Evolutionary conservation across 371 early-diverging fungal species (phyloP), one percentile per base, ranked within the genome.

Genomic region (Mortierella sp.): DNA sequence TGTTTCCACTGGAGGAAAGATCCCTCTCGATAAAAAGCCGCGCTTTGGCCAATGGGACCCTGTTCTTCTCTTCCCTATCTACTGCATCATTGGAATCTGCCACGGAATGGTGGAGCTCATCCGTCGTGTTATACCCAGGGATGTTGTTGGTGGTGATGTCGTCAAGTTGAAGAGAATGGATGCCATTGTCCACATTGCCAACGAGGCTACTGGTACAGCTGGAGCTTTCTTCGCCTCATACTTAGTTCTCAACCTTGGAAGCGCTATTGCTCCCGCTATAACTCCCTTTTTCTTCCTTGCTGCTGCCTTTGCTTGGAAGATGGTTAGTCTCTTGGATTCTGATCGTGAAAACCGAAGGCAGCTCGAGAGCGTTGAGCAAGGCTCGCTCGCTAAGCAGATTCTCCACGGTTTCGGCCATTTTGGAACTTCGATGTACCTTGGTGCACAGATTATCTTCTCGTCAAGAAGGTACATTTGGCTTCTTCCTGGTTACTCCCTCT

Each of bases 101-200:
- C 85, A 84, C 55, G 88, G 88, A 17, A 84, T 85, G 75, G 76
- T 88, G 32, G 88, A 88, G 62, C 69, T 88, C 29, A 85, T 88
- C 34, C 86, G 88, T 23, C 85, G 88, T 62, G 84, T 88, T 70
- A 86, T 88, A 29, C 88, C 88, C 56, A 66, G 66, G n/a, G 88
- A 88, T 57, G 84, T 88, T 64, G 88, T 88, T 42, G 88, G 88
- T 23, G 88, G 85, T 26, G 82, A 88, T 77, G 84, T 84, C 28
- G 34, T 75, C 60, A 88, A 88, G 84, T 83, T 88, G 71, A 85
- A 84, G 80, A 53, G 61, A 22, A 88, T 88, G 88, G 88, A 88
- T 58, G 75, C 83, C 26, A 72, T 56, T 42, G 88, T 88, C 53
- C 88, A 88, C 62, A 70, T 88, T 67, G 83, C 75, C 43, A 87